These are phyloP conservation scores for Aureobasidium sp. DNA, from an alignment of 2,329 filamentous ascomycete genomes.

Conservation along the genomic window DNA sequence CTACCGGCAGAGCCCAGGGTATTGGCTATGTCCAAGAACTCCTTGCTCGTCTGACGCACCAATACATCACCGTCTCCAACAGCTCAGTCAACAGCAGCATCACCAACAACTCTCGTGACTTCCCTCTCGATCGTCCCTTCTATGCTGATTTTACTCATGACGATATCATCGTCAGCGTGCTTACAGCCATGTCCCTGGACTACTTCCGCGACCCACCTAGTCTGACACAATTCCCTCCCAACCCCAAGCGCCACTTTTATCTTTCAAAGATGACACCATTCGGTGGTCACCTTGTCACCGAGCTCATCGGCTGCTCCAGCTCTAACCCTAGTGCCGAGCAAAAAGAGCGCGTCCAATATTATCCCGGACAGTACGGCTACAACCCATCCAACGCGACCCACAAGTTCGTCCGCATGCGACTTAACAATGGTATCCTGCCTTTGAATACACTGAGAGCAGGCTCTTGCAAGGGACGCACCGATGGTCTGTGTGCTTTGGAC, in stretches of 20 bases:
- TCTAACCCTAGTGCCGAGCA: conserved; percentile 36
- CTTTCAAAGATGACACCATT: conserved; percentile 50
- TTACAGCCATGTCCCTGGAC: conserved; percentile 48
- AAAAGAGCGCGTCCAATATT: conserved; percentile 36
- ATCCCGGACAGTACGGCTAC: conserved; percentile 41
- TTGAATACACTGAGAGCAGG: conserved; percentile 44
- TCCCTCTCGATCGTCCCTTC: conserved; percentile 44
- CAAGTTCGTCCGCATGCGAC: conserved; percentile 45
- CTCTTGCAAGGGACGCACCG: conserved; percentile 35
- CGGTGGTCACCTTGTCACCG: conserved; percentile 48
- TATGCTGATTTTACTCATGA: conserved; percentile 51
- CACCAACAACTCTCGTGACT: conserved; percentile 39
- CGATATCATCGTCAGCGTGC: conserved; percentile 44
- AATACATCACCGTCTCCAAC: conserved; percentile 43
- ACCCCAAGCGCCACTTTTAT: conserved; percentile 41
- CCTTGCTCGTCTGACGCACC: conserved; percentile 41
- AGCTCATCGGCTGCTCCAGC: conserved; percentile 47
- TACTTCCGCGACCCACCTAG: conserved; percentile 46
- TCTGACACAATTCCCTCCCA: conserved; percentile 37
- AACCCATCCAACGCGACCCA: conserved; percentile 33
- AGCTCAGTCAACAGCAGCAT: conserved; percentile 47
- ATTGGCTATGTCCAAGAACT: conserved; percentile 49
- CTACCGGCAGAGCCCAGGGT: conserved; percentile 47
- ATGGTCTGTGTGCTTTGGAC: conserved; percentile 41
- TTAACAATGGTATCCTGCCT: conserved; percentile 46